phyloP scores from a whole-genome alignment of 305 asterid genomes.

The Solanum aculeatissimum region DNA sequence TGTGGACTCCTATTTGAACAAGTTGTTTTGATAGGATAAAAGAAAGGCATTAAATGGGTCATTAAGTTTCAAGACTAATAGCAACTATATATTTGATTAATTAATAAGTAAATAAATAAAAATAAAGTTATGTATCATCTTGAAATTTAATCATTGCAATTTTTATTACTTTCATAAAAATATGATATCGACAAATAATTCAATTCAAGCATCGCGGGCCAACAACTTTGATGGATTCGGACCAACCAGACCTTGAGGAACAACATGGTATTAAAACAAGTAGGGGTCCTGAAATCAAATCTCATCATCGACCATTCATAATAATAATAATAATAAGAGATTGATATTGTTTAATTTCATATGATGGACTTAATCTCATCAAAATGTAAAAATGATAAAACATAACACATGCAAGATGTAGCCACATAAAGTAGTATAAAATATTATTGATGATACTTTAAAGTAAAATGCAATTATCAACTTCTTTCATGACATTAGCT shows the following conservation, averaged over 20 bases:
- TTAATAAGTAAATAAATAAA: neutral
- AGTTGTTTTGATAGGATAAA: neutral
- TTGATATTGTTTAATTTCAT: too few species aligned
- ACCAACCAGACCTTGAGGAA: too few species aligned
- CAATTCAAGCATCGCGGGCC: too few species aligned
- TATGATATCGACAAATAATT: too few species aligned
- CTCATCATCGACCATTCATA: too few species aligned
- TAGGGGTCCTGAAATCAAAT: too few species aligned
- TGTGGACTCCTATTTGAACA: neutral
- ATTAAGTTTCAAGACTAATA: slow-evolving; percentile 19
- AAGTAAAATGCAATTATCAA: neutral
- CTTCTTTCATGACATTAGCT: neutral
- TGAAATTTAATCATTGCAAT: neutral
- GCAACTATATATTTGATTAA: neutral
- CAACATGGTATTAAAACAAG: too few species aligned
- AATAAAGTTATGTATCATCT: neutral
- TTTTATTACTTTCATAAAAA: too few species aligned
- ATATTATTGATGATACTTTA: neutral
- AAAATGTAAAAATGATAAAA: neutral
- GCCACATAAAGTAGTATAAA: neutral
- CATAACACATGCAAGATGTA: neutral
- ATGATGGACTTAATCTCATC: neutral
- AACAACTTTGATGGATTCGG: too few species aligned
- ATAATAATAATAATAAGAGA: too few species aligned
- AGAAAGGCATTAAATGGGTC: slow-evolving; percentile 5